A percentile compares a stretch with the other conserved stretches of the same genome.
Conservation (phyloP, 2,329 filamentous ascomycete species). For the Rhynchosporium graminicola region DNA sequence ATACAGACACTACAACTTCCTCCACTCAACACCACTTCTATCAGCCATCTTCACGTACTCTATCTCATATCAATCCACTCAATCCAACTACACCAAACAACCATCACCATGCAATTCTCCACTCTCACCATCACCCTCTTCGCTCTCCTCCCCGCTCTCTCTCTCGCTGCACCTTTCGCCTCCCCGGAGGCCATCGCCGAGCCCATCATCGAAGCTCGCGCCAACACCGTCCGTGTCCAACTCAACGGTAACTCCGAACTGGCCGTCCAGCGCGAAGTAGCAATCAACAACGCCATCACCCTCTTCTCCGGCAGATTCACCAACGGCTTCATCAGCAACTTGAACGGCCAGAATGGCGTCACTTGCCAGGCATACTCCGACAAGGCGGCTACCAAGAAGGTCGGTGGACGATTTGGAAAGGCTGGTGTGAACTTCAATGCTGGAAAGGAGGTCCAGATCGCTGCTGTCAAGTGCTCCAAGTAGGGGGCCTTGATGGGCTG, state of each 20-base stretch:
- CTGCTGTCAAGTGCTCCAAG: slow-evolving; percentile 10
- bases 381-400: slow-evolving; percentile 10
- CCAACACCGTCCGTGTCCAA: slow-evolving; percentile 10
- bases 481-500: not conserved
- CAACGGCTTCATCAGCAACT: slow-evolving; percentile 38
- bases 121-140: slow-evolving; percentile 10
- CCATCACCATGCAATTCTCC: slow-evolving; percentile 11
- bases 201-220: not conserved
- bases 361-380: slow-evolving; percentile 44
- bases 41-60: not conserved
- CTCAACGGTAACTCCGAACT: slow-evolving; percentile 13
- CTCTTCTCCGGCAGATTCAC: slow-evolving; percentile 13
- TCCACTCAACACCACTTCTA: not conserved
- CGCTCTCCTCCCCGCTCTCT: slow-evolving; percentile 8
- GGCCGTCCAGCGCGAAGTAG: slow-evolving; percentile 11
- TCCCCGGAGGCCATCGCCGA: slow-evolving; percentile 8
- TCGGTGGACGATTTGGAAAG: slow-evolving; percentile 10
- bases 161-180: slow-evolving; percentile 2
- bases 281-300: slow-evolving; percentile 11
- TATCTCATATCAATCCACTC: not conserved
- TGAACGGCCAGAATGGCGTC: slow-evolving; percentile 44
- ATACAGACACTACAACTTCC: not conserved
- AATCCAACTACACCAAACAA: not conserved
- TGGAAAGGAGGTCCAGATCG: not conserved
- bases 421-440: slow-evolving; percentile 7